A percentile compares a stretch with the other conserved stretches of the same genome.
These are phyloP conservation scores for Colletotrichum chrysophilum DNA, from an alignment of 2,329 filamentous ascomycete genomes.

Conservation along the genomic window DNA sequence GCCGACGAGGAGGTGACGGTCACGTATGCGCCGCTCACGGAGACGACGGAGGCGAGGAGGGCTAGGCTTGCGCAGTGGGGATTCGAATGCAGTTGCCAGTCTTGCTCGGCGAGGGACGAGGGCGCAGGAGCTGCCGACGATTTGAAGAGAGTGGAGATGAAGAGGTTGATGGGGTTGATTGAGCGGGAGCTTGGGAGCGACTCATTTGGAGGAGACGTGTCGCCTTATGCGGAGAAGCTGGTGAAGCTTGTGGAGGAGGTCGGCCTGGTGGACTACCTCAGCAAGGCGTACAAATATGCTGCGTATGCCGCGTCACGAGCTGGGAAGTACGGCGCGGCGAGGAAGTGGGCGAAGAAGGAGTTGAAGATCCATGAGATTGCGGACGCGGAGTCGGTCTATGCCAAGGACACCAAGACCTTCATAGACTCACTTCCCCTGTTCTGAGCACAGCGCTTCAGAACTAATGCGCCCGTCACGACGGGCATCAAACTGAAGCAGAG, in stretches of 20 bases:
- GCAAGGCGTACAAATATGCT: constrained; percentile 26
- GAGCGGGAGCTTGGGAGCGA: constrained; percentile 30
- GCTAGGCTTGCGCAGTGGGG: constrained; percentile 35
- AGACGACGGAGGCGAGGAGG: constrained; percentile 30
- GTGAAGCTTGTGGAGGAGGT: constrained; percentile 27
- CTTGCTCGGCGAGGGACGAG: constrained; percentile 33
- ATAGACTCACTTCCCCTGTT: constrained; percentile 12
- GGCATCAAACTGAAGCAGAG: neutral
- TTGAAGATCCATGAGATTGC: constrained; percentile 23
- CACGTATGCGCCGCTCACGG: constrained; percentile 37
- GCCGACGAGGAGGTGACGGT: constrained; percentile 37
- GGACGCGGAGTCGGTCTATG: constrained; percentile 11
- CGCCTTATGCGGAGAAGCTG: constrained; percentile 22
- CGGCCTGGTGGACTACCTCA: constrained; percentile 28
- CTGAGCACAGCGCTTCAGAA: neutral
- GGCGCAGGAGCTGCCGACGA: constrained; percentile 31
- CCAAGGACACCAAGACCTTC: constrained; percentile 2
- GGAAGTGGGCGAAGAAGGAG: constrained; percentile 26
- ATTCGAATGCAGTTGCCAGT: constrained; percentile 33
- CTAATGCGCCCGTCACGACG: neutral
- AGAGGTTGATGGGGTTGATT: constrained; percentile 34
- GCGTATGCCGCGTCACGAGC: constrained; percentile 24
- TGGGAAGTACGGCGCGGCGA: constrained; percentile 20
- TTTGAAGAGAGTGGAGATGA: constrained; percentile 30
- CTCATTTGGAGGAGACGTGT: constrained; percentile 11